A percentile compares a stretch with the other conserved stretches of the same genome.
Conservation (phyloP, 352 stramenopile genomes). For the Phytophthora cajani region DNA sequence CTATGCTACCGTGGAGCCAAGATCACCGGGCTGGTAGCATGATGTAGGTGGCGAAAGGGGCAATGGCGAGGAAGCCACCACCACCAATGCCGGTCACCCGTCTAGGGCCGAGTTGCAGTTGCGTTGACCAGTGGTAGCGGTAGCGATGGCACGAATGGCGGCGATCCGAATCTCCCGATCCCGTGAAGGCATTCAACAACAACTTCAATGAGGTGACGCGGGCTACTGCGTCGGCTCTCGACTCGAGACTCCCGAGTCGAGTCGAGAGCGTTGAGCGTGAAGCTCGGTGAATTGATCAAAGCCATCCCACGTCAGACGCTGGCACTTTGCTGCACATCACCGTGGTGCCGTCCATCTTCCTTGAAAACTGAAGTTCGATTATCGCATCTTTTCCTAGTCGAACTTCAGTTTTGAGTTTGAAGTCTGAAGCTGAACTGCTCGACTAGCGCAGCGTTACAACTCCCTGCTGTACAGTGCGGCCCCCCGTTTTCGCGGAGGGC, state of each 20-base stretch:
- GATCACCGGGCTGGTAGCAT: background rate
- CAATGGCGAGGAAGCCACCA: too few species aligned
- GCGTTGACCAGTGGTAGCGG: background rate
- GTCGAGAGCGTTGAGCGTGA: too few species aligned
- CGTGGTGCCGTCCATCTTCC: slow-evolving; percentile 4
- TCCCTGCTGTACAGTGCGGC: too few species aligned
- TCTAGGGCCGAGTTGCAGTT: background rate
- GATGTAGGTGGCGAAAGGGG: background rate
- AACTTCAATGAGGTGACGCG: slow-evolving; percentile 3
- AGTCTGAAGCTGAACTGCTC: background rate
- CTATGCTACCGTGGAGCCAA: background rate
- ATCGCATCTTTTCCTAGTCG: background rate
- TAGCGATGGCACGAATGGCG: background rate
- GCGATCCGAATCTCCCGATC: background rate
- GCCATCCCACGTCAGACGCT: background rate
- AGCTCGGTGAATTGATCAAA: background rate
- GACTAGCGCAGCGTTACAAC: too few species aligned
- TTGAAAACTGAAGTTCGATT: slow-evolving; percentile 16
- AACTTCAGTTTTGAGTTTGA: slow-evolving; percentile 1
- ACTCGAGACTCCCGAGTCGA: too few species aligned
- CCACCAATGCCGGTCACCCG: background rate
- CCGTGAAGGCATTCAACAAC: background rate
- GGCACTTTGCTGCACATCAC: slow-evolving; percentile 1
- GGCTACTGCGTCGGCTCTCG: background rate
- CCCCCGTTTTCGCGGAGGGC: too few species aligned